These are phyloP conservation scores for Pisolithus albus DNA, from an alignment of 768 basidiomycete species.

Conservation along the genomic window DNA sequence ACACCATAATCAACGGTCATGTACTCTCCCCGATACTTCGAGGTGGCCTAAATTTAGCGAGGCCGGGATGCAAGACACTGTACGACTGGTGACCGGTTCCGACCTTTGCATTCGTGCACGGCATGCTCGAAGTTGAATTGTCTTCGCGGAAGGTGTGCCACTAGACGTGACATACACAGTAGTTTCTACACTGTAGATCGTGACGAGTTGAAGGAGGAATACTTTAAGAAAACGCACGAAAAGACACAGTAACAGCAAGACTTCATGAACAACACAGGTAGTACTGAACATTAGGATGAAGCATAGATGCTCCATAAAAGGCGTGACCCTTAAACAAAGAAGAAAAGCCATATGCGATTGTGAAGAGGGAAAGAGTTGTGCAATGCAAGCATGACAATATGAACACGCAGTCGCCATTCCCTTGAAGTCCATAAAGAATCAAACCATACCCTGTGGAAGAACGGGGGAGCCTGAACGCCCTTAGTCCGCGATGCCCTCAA, in stretches of 20 bases:
- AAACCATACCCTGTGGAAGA: constrained; percentile 2
- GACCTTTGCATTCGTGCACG: constrained; percentile 6
- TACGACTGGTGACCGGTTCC: constrained; percentile 54
- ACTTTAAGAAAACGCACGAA: background rate
- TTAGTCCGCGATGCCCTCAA: constrained; percentile 25
- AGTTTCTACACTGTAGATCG: constrained; percentile 18
- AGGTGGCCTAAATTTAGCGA: constrained; percentile 73
- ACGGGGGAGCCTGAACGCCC: constrained; percentile 6
- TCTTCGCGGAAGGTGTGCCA: constrained; percentile 6
- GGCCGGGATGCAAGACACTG: constrained; percentile 59
- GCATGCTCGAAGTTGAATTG: background rate
- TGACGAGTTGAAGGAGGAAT: background rate
- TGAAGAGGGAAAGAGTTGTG: constrained; percentile 2
- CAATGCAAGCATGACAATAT: constrained; percentile 2
- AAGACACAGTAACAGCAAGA: constrained; percentile 1
- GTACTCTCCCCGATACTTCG: constrained; percentile 81
- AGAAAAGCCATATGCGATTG: constrained; percentile 5
- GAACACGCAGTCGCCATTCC: constrained; percentile 12
- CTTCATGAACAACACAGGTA: background rate
- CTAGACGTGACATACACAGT: constrained; percentile 20
- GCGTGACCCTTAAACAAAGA: background rate
- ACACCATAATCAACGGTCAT: constrained; percentile 80
- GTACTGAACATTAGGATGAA: background rate
- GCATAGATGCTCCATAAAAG: constrained; percentile 7
- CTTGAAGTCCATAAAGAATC: constrained; percentile 15